Evolutionary conservation across 1,284 basidiomycete species (phyloP).

Genomic region (Leucoagaricus sp.): DNA sequence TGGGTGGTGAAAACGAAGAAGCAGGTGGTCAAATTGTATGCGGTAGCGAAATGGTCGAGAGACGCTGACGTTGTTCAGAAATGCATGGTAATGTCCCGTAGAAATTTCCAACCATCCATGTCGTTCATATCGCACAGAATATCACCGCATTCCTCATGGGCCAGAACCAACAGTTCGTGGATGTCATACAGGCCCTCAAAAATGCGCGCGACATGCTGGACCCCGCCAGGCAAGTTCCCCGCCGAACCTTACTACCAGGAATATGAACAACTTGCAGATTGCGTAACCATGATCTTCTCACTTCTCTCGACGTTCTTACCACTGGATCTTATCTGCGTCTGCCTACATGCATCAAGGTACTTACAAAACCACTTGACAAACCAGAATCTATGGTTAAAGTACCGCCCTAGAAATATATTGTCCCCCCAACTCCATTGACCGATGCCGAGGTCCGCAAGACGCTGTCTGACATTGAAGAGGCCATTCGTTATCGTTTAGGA

Average conservation of each 20-base stretch:
- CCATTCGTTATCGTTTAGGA: constrained; percentile 75
- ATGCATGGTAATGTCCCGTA: constrained; percentile 63
- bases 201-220: constrained; percentile 69
- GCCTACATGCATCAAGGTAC: constrained; percentile 76
- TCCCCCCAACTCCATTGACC: constrained; percentile 65
- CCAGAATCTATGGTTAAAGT: constrained; percentile 1
- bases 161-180: constrained; percentile 83
- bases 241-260: neutral
- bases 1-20: constrained; percentile 89
- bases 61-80: constrained; percentile 81
- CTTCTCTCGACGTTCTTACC: constrained; percentile 84
- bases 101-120: neutral
- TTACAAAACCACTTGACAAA: constrained; percentile 9
- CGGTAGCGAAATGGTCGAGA: constrained; percentile 80
- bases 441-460: constrained; percentile 68
- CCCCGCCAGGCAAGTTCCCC: constrained; percentile 55
- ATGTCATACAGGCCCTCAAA: constrained; percentile 63
- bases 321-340: constrained; percentile 81
- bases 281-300: constrained; percentile 88
- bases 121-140: constrained; percentile 50
- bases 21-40: constrained; percentile 88
- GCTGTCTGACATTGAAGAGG: constrained; percentile 71
- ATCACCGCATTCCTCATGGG: constrained; percentile 82
- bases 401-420: constrained; percentile 58
- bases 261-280: constrained; percentile 47